Evolutionary conservation across 805 yeast genomes (phyloP), one percentile per base, ranked within the genome.

Genomic region (Cyberlindnera xishuangbannaensis): DNA sequence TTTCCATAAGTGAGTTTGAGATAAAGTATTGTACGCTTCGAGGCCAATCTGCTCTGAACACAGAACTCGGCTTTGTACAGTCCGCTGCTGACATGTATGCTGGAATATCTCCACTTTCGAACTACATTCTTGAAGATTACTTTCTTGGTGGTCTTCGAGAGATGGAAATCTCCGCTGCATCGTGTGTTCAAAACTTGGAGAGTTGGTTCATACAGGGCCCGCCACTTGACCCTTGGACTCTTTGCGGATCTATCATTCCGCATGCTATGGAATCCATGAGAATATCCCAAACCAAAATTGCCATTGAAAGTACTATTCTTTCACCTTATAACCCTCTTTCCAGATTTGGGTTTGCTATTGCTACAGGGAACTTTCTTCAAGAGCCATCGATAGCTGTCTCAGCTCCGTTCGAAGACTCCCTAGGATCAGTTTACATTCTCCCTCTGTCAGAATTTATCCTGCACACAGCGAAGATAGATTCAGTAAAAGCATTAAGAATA

Each of bases 81-180:
- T 25, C 35, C 2, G 18, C 37, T 7, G 42, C 39, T 10, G 13
- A 31, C 4, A 14, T 33, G 7, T 31, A 47, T 15, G 26, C 36
- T 1, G 26, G 38, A 6, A 48, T 56, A 20, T 70, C 78, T 1
- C 78, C 80, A 0, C 39, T 69, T 7, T 45, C 71, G 14, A 58
- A 58, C 19, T 64, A 61, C 14, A 39, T 61, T 2, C 36, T 75
- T 13, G 74, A 71, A 25, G 57, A 55, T 17, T 76, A 76, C 37
- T 70, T 55, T 33, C 58, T 66, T 27, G 82, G 82, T 2, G 82
- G 82, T 0, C 31, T 73, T 8, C 58, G 62, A 19, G 79, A 75
- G 28, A 64, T 73, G 34, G 50, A 61, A 2, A 41, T 50, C 23
- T 59, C 75, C 2, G 54, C 64, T 1, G 41, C 51, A 11, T 47